Conservation (phyloP, 75 land plant species). For the Adiantum capillusveneris region DNA sequence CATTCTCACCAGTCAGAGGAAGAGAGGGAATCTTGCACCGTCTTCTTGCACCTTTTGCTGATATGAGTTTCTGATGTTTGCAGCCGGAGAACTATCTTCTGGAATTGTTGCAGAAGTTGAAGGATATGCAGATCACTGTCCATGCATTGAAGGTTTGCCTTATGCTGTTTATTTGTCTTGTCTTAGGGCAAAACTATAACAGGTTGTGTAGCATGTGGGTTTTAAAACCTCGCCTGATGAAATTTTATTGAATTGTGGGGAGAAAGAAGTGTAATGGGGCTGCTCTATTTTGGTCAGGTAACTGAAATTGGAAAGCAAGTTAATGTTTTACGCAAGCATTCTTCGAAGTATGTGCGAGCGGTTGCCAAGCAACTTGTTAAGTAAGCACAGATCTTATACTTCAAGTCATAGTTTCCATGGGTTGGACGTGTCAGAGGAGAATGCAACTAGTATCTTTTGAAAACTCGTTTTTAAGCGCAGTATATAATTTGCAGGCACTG, state of each 20-base stretch:
- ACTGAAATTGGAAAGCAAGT: conserved; percentile 89
- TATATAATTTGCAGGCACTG: conserved; percentile 73
- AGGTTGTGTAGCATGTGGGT: too few relatives aligned
- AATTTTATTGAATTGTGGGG: too few relatives aligned
- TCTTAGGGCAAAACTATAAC: too few relatives aligned
- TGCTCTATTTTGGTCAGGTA: conserved; percentile 42
- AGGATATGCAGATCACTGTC: conserved; percentile 64
- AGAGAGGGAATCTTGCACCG: too few relatives aligned
- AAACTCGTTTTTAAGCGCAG: too few relatives aligned
- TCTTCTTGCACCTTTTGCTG: too few relatives aligned
- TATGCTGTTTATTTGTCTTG: neutral
- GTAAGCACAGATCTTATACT: too few relatives aligned
- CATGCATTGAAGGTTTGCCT: conserved; percentile 51
- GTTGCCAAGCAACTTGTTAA: conserved; percentile 67
- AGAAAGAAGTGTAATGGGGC: too few relatives aligned
- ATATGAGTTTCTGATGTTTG: neutral
- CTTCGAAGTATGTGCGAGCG: conserved; percentile 50
- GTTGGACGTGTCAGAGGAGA: too few relatives aligned
- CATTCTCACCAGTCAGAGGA: too few relatives aligned
- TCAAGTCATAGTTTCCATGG: neutral
- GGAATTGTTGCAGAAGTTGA: conserved; percentile 42
- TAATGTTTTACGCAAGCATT: conserved; percentile 65
- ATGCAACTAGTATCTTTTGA: too few relatives aligned
- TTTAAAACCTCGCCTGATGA: neutral
- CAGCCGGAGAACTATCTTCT: conserved; percentile 47